Base-by-base conservation (phyloP, 192 early-diverging fungal species). In the Gamsiella multidivaricata region DNA sequence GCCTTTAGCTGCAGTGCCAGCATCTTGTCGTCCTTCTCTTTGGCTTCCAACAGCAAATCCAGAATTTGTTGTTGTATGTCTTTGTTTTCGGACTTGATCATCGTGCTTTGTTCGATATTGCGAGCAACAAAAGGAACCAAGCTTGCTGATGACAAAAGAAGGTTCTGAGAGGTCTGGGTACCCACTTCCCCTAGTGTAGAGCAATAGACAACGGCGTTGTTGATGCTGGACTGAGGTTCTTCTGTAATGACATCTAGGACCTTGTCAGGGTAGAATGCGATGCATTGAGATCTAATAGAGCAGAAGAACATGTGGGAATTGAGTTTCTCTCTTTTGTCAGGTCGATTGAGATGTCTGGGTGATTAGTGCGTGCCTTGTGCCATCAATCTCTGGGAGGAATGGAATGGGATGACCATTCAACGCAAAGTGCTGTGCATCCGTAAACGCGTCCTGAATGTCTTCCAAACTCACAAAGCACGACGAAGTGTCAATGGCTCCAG, bases 351-450 rank as follows among this genome's bases (percentile, higher is more conserved):
- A 50, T n/a, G n/a, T n/a, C n/a, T n/a, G n/a, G n/a, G n/a, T n/a
- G n/a, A n/a, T n/a, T n/a, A n/a, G n/a, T n/a, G n/a, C 22, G 20
- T 22, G 20, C 47, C 47, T 50, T 9, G 9, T 22, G 47, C 47
- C 47, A 50, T 50, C 22, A 22, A 20, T 7, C 15, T 22, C 47
- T 50, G 7, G 7, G 7, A 50, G 47, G 22, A 50, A 50, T 50
- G 47, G 47, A 50, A 50, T 50, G 22, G 47, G 47, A 50, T 50
- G 11, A n/a, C 47, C 47, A n/a, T 50, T 22, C 47, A 50, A n/a
- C 12, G 9, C 20, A 20, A 50, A 50, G 12, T 22, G 47, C 20
- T n/a, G 20, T 50, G 47, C 47, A 50, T 50, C 22, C n/a, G n/a
- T n/a, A n/a, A n/a, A n/a, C n/a, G n/a, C n/a, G n/a, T n/a, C n/a